Evolutionary conservation across 768 basidiomycete species (phyloP).

Genomic region (Naganishia randhawae): DNA sequence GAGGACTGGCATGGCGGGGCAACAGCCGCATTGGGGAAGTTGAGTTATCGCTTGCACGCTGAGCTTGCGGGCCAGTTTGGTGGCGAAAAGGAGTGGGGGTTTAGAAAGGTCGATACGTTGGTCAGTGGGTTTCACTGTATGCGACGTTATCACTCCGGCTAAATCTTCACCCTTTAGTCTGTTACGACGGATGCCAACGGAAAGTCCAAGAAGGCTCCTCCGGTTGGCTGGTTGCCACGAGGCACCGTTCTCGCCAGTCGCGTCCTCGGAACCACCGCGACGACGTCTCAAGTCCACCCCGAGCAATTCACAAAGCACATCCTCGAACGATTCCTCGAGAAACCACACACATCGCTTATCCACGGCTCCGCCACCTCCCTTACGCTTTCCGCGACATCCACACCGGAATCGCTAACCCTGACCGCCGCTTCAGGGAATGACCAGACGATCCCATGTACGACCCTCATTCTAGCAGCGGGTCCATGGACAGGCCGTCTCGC

Average conservation of each 20-base stretch:
- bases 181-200: conserved; percentile 40
- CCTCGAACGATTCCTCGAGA: conserved; percentile 34
- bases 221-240: conserved; percentile 42
- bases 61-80: conserved; percentile 66
- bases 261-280: conserved; percentile 38
- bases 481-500: conserved; percentile 71
- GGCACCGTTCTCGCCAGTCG: conserved; percentile 39
- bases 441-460: conserved; percentile 55
- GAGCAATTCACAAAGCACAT: conserved; percentile 45
- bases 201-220: conserved; percentile 32
- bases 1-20: conserved; percentile 66
- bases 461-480: conserved; percentile 75
- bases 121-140: conserved; percentile 9
- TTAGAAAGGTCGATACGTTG: conserved; percentile 61
- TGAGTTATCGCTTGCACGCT: conserved; percentile 64
- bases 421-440: background rate
- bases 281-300: conserved; percentile 51
- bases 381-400: background rate
- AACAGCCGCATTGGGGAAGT: conserved; percentile 35
- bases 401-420: conserved; percentile 40
- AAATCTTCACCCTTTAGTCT: conserved; percentile 29
- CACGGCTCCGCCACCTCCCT: conserved; percentile 36
- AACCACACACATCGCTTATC: conserved; percentile 38
- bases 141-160: background rate
- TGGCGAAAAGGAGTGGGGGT: conserved; percentile 75